Base-by-base conservation (phyloP, 257 asterid genomes). In the Solanum appendiculatum region DNA sequence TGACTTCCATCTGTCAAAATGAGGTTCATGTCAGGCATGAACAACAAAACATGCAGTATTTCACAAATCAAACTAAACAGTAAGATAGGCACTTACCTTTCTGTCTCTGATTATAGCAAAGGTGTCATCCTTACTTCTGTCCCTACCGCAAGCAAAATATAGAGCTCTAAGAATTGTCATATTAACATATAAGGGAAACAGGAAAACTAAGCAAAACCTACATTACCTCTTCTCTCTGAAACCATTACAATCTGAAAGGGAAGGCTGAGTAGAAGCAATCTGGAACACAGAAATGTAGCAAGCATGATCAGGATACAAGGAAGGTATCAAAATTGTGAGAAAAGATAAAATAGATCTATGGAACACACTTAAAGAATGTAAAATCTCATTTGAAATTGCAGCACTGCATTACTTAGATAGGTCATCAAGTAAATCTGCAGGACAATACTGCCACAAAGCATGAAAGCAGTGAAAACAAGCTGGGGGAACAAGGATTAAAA, bases 221-320 rank as follows among this genome's bases (percentile, higher is more conserved):
- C 69, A 31, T 87, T 86, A 93, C 99, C 99, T 93, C 69, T 87
- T 86, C 46, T 93, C 97, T 88, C 90, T 93, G 77, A 87, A 93
- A 84, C 94, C 94, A 85, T 92, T 94, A 66, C 89, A 92, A 88
- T 93, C 98, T 60, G 93, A 87, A 60, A 88, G 39, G 58, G 92
- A 74, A 90, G 88, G 88, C 37, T 92, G 86, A 86, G 92, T 86
- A 69, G 82, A 86, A 60, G 89, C 92, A 34, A 87, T 88, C 98
- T 96, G 83, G 81, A 87, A 84, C 70, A 85, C 80, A 58, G 25
- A 80, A 80, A 80, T 80, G 33, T 46, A 80, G 64, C 58, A 80
- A 78, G 13, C 64, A 78, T 39, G 39, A 9, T 80, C 25, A 80
- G 85, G n/a, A 80, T 21, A 29, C 60, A 80, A 80, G 29, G 42